Base-by-base conservation (phyloP, 2,329 filamentous ascomycete species). In the Pezicula rhizophila region DNA sequence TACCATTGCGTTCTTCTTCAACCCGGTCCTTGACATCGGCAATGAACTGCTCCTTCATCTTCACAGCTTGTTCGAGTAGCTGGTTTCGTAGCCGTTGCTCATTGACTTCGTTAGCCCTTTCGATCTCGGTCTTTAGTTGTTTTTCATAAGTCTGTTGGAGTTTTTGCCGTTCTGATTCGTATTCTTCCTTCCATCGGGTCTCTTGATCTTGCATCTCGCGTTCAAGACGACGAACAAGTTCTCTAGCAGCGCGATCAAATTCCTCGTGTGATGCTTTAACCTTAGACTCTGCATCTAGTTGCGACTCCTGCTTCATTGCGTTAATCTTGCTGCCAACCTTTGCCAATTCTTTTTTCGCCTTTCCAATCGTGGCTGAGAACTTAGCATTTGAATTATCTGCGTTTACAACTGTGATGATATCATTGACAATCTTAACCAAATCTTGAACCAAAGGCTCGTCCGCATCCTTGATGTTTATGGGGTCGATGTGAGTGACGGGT, bases 351-450 rank as follows among this genome's bases (percentile, higher is more conserved):
- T 77, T 75, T 77, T 96, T 97, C 54, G 92, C 91, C 74, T 93
- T 91, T 58, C 78, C 74, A 50, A 99, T 83, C 1, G 89, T 85
- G 2, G 80, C 78, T 46, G 81, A 82, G 70, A 93, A 96, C 67
- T 86, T 89, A 58, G 78, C 78, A 54, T 85, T 80, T 49, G 88
- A 81, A 52, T 85, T 81, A 66, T 96, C 92, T 50, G 87, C 87
- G 67, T 96, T 96, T 66, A 96, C 84, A 42, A 95, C 89, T 8
- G 88, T 84, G 64, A 99, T 96, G 60, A 99, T 85, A 68, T 95
- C 89, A 71, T 99, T 99, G 60, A 99, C 78, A 71, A 96, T 92
- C 72, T 89, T 92, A 51, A 95, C 89, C 5, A 99, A 76, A 62
- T 97, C 89, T 69, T 96, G 90, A 18, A 97, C 87, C 33, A 96